phyloP scores from a whole-genome alignment of 805 yeast genomes.

The Barnettozyma californica region DNA sequence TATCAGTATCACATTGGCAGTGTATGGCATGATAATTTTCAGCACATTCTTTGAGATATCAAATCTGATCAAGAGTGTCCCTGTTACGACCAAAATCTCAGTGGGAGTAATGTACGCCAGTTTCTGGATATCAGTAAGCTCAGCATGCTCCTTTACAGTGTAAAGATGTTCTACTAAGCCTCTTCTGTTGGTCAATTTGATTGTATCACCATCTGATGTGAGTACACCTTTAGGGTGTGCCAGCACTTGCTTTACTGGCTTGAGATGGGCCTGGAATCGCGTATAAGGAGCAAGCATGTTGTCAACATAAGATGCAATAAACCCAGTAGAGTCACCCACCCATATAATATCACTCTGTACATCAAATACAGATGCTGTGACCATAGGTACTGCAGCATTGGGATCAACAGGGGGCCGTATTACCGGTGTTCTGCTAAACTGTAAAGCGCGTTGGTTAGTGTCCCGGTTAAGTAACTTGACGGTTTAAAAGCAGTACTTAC shows the following conservation, averaged over 20 bases:
- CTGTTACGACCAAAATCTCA: constrained; percentile 42
- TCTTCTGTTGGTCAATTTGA: constrained; percentile 50
- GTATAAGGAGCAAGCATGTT: constrained; percentile 50
- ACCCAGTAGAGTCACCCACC: constrained; percentile 66
- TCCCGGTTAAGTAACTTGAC: background rate
- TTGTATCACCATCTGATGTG: constrained; percentile 45
- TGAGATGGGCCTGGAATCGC: constrained; percentile 46
- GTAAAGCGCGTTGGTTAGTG: background rate
- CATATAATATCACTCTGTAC: constrained; percentile 71
- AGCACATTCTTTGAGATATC: constrained; percentile 37
- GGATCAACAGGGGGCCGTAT: constrained; percentile 21
- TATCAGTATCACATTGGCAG: constrained; percentile 41
- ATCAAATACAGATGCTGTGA: constrained; percentile 49
- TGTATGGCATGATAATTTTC: constrained; percentile 35
- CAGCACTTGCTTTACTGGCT: constrained; percentile 47
- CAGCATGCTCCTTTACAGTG: constrained; percentile 27
- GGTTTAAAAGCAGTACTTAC: constrained; percentile 7
- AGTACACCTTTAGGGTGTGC: constrained; percentile 54
- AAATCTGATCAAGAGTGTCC: constrained; percentile 34
- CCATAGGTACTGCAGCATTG: constrained; percentile 9
- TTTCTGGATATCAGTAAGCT: constrained; percentile 31
- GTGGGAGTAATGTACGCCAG: constrained; percentile 30
- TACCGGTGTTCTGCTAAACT: constrained; percentile 19
- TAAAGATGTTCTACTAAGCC: constrained; percentile 43
- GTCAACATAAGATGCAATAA: constrained; percentile 38